phyloP scores from a whole-genome alignment of 2,329 filamentous ascomycete species.

The Lasiodiplodia sp. region DNA sequence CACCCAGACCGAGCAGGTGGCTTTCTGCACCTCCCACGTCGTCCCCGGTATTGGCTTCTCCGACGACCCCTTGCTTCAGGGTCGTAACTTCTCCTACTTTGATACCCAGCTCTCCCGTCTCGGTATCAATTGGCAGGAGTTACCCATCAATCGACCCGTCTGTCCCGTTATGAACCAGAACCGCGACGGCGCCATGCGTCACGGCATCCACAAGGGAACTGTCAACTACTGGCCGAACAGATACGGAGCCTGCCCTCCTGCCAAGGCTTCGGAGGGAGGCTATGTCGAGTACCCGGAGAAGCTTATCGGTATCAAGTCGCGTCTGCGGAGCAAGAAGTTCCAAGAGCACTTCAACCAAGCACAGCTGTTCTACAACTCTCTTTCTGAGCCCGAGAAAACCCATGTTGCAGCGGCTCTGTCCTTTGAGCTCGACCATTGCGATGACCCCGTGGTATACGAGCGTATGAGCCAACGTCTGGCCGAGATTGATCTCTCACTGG shows the following conservation, averaged over 20 bases:
- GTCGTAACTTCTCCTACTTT: slow-evolving; percentile 72
- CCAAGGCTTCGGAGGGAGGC: slow-evolving; percentile 66
- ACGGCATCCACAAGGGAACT: slow-evolving; percentile 75
- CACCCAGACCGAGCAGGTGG: slow-evolving; percentile 80
- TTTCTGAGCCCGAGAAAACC: slow-evolving; percentile 70
- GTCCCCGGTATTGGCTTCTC: slow-evolving; percentile 81
- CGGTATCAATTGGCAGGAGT: slow-evolving; percentile 77
- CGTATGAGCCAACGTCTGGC: slow-evolving; percentile 71
- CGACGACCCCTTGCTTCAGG: slow-evolving; percentile 76
- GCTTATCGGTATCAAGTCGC: slow-evolving; percentile 73
- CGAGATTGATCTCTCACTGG: slow-evolving; percentile 75
- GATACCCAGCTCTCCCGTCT: slow-evolving; percentile 75
- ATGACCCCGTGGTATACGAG: slow-evolving; percentile 78
- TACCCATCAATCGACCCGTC: slow-evolving; percentile 78
- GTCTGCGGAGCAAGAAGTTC: slow-evolving; percentile 76
- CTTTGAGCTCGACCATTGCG: slow-evolving; percentile 83
- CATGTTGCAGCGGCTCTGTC: slow-evolving; percentile 68
- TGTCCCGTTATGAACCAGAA: slow-evolving; percentile 80
- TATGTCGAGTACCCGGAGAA: slow-evolving; percentile 74
- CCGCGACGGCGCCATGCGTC: slow-evolving; percentile 75
- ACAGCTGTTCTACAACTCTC: slow-evolving; percentile 82
- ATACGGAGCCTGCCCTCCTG: slow-evolving; percentile 68
- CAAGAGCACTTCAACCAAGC: slow-evolving; percentile 79
- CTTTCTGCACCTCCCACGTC: slow-evolving; percentile 82
- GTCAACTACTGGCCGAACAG: slow-evolving; percentile 85